Base-by-base conservation (phyloP, 192 early-diverging fungal genomes). In the Entomortierella lignicola region DNA sequence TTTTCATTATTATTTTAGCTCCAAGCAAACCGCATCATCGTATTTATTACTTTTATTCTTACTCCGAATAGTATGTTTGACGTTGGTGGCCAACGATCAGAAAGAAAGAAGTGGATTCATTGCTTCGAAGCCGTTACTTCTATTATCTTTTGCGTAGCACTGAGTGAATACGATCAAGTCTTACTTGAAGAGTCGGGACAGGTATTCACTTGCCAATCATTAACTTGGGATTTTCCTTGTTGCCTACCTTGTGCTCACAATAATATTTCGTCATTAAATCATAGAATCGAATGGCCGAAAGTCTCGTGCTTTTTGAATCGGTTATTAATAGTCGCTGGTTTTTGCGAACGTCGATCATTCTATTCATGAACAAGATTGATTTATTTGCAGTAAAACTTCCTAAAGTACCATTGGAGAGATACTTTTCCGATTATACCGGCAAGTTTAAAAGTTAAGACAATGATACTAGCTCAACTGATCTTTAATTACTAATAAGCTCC, bases 351-450 rank as follows among this genome's bases (percentile, higher is more conserved):
- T 92, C 94, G 11, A 95, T 98, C 60, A 94, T 98, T 58, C 82
- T 98, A 12, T 98, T 98, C 79, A 84, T 98, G 64, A 98, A 98
- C 88, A 98, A 98, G 69, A 91, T 95, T 50, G 96, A 98, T 69
- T 80, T 98, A 31, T 95, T 98, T 70, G 89, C 87, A 54, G 86
- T 85, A 34, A 98, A 98, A 72, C 81, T 98, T 68, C 83, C 87
- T 31, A 84, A 86, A 72, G 87, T 92, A 48, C 94, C 94, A 30
- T 81, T 98, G 29, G 85, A 90, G 70, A 83, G 87, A 53, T 96
- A 92, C 86, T 98, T 96, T 71, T 92, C 95, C 8, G 96, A 98
- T 71, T 98, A 96, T 82, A 71, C 80, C 43, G 86, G 85, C 77
- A 83, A 63, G 61, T 64, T 21, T 1, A 8, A 20, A n/a, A 8